Evolutionary conservation across 176 grass and related monocot species (phyloP).

Genomic region (sorghum (Sorghum bicolor)): DNA sequence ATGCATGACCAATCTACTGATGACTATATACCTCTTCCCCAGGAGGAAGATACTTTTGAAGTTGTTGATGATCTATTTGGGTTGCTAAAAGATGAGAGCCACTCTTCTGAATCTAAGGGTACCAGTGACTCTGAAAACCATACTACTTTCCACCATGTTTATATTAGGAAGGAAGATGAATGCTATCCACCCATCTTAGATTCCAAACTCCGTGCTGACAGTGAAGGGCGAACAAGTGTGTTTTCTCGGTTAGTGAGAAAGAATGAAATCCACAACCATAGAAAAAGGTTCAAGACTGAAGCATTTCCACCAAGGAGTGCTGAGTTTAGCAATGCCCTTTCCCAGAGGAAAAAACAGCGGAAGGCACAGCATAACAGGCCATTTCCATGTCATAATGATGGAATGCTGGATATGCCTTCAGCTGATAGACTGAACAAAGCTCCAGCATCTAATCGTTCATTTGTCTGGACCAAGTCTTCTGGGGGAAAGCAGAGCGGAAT

Average conservation of each 20-base stretch:
- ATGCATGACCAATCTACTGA: conserved; percentile 30
- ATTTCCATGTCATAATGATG: conserved; percentile 6
- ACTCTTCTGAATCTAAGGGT: conserved; percentile 38
- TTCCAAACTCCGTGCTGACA: conserved; percentile 46
- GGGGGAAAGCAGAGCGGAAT: conserved; percentile 3
- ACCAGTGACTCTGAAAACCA: conserved; percentile 39
- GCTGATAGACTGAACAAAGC: background rate
- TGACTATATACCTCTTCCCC: conserved; percentile 49
- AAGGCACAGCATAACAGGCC: conserved; percentile 14
- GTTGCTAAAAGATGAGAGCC: conserved; percentile 28
- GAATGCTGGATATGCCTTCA: conserved; percentile 5
- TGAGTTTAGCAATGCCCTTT: conserved; percentile 17
- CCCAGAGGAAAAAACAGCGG: conserved; percentile 20
- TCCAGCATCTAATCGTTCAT: conserved; percentile 22
- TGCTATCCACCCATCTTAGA: conserved; percentile 15
- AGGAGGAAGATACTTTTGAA: conserved; percentile 27
- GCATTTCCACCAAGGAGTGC: conserved; percentile 26
- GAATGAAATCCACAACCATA: conserved; percentile 6
- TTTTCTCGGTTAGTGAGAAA: conserved; percentile 41
- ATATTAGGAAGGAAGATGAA: conserved; percentile 28
- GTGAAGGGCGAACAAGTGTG: conserved; percentile 41
- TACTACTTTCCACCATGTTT: background rate
- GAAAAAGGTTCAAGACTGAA: conserved; percentile 24
- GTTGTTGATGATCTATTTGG: conserved; percentile 39
- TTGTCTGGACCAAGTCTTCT: conserved; percentile 16